Percentiles rank a stretch among this genome's conserved stretches.
Conservation (phyloP, 768 basidiomycete genomes). For the Suillus subalutaceus region DNA sequence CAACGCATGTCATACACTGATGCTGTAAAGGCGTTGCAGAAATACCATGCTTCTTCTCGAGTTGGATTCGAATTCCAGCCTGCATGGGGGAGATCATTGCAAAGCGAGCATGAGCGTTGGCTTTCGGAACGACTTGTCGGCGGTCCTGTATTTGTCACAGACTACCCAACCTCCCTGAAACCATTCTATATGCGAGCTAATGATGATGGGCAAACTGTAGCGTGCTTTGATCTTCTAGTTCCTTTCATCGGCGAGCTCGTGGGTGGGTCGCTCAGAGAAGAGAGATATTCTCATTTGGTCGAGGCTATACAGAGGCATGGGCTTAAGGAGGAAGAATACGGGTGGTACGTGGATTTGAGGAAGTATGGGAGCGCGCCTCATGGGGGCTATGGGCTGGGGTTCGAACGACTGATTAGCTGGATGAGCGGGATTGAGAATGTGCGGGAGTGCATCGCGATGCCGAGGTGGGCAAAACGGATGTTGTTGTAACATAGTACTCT, state of each 20-base stretch:
- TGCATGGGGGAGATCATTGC: slow-evolving; percentile 69
- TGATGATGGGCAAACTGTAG: slow-evolving; percentile 61
- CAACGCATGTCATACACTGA: slow-evolving; percentile 78
- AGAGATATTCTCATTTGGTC: slow-evolving; percentile 57
- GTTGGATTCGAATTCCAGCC: slow-evolving; percentile 56
- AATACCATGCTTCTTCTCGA: slow-evolving; percentile 31
- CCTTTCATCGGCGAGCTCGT: slow-evolving; percentile 88
- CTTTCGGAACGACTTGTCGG: slow-evolving; percentile 68
- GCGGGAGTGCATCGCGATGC: slow-evolving; percentile 92
- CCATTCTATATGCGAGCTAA: slow-evolving; percentile 96
- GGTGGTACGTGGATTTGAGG: slow-evolving; percentile 85
- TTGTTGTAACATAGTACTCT: slow-evolving; percentile 46
- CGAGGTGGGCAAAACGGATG: slow-evolving; percentile 85
- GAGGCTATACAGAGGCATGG: slow-evolving; percentile 51
- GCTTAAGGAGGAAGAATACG: slow-evolving; percentile 41
- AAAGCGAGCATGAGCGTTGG: slow-evolving; percentile 94
- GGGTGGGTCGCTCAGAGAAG: slow-evolving; percentile 90
- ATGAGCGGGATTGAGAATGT: slow-evolving; percentile 87
- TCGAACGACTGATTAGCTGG: slow-evolving; percentile 89
- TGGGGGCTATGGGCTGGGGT: slow-evolving; percentile 95
- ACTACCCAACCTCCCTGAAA: slow-evolving; percentile 83
- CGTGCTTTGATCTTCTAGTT: slow-evolving; percentile 95
- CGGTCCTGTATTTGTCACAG: slow-evolving; percentile 88
- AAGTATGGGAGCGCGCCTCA: slow-evolving; percentile 88
- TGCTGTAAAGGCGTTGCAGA: slow-evolving; percentile 63